These are phyloP conservation scores for Taxawa tesnikishii DNA, from an alignment of 2,329 filamentous ascomycete species.

Conservation along the genomic window DNA sequence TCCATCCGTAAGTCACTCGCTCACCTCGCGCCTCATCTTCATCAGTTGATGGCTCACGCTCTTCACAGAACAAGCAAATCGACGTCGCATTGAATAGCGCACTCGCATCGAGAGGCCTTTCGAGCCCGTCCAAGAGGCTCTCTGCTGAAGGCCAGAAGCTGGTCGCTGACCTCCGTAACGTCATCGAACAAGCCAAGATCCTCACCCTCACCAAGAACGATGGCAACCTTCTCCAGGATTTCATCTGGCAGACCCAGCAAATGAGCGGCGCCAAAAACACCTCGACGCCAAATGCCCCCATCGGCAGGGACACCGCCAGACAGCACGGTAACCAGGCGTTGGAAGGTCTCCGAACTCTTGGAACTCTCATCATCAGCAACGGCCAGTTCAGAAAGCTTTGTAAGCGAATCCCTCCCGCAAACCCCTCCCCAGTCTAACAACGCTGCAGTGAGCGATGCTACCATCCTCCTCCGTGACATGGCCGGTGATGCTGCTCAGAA, in stretches of 20 bases:
- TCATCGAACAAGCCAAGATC: conserved; percentile 73
- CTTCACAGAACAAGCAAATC: conserved; percentile 73
- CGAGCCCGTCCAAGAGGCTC: conserved; percentile 60
- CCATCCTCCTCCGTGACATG: conserved; percentile 74
- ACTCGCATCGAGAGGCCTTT: conserved; percentile 57
- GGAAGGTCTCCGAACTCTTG: conserved; percentile 76
- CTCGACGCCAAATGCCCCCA: conserved; percentile 48
- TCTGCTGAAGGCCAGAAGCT: conserved; percentile 73
- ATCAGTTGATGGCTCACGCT: conserved; percentile 1
- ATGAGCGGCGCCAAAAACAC: conserved; percentile 55
- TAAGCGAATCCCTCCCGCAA: conserved; percentile 33
- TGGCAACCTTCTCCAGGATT: conserved; percentile 87
- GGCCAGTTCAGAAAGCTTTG: conserved; percentile 88
- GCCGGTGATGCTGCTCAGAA: conserved; percentile 79
- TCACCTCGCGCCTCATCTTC: no score
- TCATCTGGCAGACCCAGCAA: conserved; percentile 85
- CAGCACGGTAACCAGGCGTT: conserved; percentile 76
- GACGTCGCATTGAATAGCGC: conserved; percentile 89
- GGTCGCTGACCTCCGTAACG: conserved; percentile 62
- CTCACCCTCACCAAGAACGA: conserved; percentile 89
- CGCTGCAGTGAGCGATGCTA: conserved; percentile 57
- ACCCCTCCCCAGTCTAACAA: conserved; percentile 9
- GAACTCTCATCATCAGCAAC: conserved; percentile 83
- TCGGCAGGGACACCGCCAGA: conserved; percentile 65
- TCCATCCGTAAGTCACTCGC: conserved; percentile 60